Conservation (phyloP, 768 basidiomycete species). For the Panus rudis region DNA sequence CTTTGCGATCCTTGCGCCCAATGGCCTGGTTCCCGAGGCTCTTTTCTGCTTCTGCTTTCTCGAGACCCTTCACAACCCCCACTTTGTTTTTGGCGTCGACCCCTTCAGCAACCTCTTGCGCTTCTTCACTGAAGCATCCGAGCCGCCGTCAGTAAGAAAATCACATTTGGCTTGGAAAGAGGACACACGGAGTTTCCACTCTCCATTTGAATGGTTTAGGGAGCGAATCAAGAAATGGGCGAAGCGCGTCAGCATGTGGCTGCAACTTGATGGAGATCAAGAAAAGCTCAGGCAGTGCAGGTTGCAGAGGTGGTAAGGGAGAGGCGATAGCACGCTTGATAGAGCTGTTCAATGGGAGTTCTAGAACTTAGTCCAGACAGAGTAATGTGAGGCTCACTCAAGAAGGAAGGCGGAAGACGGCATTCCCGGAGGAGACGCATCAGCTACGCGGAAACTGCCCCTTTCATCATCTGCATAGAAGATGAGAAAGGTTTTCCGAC, state of each 20-base stretch:
- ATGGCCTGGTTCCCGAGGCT: conserved; percentile 19
- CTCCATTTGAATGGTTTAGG: conserved; percentile 31
- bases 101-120: conserved; percentile 22
- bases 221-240: conserved; percentile 33
- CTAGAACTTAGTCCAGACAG: background rate
- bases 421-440: conserved; percentile 18
- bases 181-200: conserved; percentile 22
- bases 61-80: conserved; percentile 18
- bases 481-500: background rate
- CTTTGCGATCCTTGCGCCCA: conserved; percentile 19
- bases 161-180: background rate
- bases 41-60: conserved; percentile 21
- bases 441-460: conserved; percentile 18
- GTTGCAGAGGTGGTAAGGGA: conserved; percentile 24
- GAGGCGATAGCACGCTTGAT: conserved; percentile 26
- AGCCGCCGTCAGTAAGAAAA: background rate
- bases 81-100: conserved; percentile 22
- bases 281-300: conserved; percentile 23
- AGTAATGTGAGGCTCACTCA: conserved; percentile 16
- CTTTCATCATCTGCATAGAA: conserved; percentile 25
- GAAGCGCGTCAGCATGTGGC: conserved; percentile 21
- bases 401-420: conserved; percentile 25
- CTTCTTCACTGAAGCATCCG: conserved; percentile 18
- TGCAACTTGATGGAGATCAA: conserved; percentile 24
- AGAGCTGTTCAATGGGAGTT: conserved; percentile 10